A percentile compares a stretch with the other conserved stretches of the same genome.
phyloP scores from a whole-genome alignment of 768 basidiomycete genomes.

The Termitomyces sp. region DNA sequence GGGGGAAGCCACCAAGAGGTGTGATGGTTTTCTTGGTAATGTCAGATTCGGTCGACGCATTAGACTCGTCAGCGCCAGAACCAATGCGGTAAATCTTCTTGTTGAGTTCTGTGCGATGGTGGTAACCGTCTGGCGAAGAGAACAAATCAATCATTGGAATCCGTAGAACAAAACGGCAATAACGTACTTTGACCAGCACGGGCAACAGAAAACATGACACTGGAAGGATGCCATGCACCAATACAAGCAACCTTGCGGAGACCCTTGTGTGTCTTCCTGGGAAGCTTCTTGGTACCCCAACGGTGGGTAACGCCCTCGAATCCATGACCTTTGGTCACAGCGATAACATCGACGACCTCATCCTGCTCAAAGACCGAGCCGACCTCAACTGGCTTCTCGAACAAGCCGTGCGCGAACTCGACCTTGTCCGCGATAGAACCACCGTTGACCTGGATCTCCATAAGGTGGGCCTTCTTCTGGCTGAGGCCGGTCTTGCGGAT shows the following conservation, averaged over 20 bases:
- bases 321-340: slow-evolving; percentile 98
- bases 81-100: slow-evolving; percentile 99
- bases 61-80: slow-evolving; percentile 65
- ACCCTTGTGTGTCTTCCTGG: slow-evolving; percentile 99
- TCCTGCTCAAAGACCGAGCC: slow-evolving; percentile 89
- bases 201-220: slow-evolving; percentile 99
- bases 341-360: slow-evolving; percentile 94
- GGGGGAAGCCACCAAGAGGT: slow-evolving; percentile 98
- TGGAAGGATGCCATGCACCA: slow-evolving; percentile 97
- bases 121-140: slow-evolving; percentile 71
- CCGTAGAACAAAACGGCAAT: background rate
- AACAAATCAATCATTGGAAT: background rate
- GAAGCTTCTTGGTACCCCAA: slow-evolving; percentile 99
- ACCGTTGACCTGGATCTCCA: slow-evolving; percentile 99
- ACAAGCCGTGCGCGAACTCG: slow-evolving; percentile 87
- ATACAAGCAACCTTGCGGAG: slow-evolving; percentile 99
- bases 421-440: slow-evolving; percentile 96
- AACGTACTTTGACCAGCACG: slow-evolving; percentile 98
- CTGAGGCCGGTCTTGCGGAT: slow-evolving; percentile 95
- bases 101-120: slow-evolving; percentile 96
- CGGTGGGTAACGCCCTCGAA: slow-evolving; percentile 99
- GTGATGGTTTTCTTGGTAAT: slow-evolving; percentile 91
- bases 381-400: slow-evolving; percentile 94
- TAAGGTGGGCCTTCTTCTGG: slow-evolving; percentile 99
- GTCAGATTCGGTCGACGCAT: slow-evolving; percentile 93